Conservation (phyloP, 2,329 filamentous ascomycete species). For the Colletotrichum noveboracense region DNA sequence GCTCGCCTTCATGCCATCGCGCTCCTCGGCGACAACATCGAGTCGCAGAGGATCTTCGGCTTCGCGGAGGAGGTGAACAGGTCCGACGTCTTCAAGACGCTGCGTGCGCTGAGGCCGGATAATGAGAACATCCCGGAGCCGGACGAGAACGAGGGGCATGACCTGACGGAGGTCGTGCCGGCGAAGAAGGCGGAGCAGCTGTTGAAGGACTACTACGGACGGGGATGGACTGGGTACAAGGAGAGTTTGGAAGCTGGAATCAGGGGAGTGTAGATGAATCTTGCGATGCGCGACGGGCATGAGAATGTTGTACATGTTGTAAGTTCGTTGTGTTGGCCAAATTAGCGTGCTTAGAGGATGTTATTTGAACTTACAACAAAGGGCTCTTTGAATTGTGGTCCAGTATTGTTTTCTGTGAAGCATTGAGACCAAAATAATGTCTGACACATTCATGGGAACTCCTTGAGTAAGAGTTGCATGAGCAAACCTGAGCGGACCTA, state of each 20-base stretch:
- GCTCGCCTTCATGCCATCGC: slow-evolving; percentile 59
- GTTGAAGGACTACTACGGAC: slow-evolving; percentile 15
- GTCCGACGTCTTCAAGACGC: slow-evolving; percentile 1
- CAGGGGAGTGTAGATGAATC: slow-evolving; percentile 5
- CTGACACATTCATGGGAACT: fast-evolving
- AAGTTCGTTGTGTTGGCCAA: neutral
- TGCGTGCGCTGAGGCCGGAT: slow-evolving; percentile 9
- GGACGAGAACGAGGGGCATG: neutral
- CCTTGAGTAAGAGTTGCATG: neutral
- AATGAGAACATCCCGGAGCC: slow-evolving; percentile 15
- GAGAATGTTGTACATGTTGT: fast-evolving
- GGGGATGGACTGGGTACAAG: slow-evolving; percentile 6
- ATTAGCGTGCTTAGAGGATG: neutral
- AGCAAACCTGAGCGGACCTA: fast-evolving
- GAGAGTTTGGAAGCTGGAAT: slow-evolving; percentile 15
- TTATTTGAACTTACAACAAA: fast-evolving
- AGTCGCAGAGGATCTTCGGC: slow-evolving; percentile 57
- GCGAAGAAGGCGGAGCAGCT: slow-evolving; percentile 7
- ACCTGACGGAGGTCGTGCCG: slow-evolving; percentile 14
- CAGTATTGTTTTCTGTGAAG: neutral
- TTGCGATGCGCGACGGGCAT: fast-evolving
- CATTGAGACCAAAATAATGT: neutral
- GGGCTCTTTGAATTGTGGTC: neutral
- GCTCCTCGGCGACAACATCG: slow-evolving; percentile 47
- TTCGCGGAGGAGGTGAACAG: slow-evolving; percentile 40